A percentile compares a stretch with the other conserved stretches of the same genome.
phyloP scores from a whole-genome alignment of 148 eudicot species.

The Oxyria digyna region DNA sequence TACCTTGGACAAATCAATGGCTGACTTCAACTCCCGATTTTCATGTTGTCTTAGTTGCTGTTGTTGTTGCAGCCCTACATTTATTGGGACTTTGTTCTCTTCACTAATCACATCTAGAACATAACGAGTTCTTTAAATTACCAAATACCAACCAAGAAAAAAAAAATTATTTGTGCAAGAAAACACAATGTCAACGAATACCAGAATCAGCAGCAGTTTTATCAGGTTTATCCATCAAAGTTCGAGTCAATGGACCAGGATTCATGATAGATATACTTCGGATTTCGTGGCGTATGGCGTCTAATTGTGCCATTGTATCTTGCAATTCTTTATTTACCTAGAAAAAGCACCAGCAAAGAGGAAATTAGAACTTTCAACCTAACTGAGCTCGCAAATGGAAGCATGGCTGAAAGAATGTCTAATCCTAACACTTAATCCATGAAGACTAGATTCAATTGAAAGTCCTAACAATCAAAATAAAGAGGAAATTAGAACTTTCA shows the following conservation, averaged over 20 bases:
- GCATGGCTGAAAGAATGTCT: background rate
- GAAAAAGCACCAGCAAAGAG: background rate
- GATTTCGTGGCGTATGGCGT: constrained; percentile 84
- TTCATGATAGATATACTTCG: constrained; percentile 69
- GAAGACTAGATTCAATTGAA: no score
- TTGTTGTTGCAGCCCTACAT: background rate
- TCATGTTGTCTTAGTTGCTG: background rate
- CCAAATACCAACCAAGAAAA: background rate
- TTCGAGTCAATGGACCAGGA: constrained; percentile 70
- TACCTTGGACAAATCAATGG: background rate
- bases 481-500: background rate
- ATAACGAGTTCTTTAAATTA: background rate
- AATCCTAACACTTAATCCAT: background rate
- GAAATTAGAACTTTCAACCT: background rate
- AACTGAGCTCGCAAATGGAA: background rate
- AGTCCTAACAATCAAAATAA: no score
- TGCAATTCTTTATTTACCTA: constrained; percentile 92
- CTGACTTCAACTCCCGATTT: background rate
- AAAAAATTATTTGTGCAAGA: background rate
- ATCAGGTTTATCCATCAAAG: constrained; percentile 48
- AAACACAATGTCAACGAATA: constrained; percentile 7
- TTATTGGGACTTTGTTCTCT: background rate
- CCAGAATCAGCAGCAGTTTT: constrained; percentile 30
- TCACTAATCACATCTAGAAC: constrained; percentile 12
- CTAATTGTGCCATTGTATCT: constrained; percentile 84